A percentile compares a stretch with the other conserved stretches of the same genome.
Evolutionary conservation across 495 filamentous ascomycete genomes (phyloP).

Genomic region (Talaromyces nanjingensis): DNA sequence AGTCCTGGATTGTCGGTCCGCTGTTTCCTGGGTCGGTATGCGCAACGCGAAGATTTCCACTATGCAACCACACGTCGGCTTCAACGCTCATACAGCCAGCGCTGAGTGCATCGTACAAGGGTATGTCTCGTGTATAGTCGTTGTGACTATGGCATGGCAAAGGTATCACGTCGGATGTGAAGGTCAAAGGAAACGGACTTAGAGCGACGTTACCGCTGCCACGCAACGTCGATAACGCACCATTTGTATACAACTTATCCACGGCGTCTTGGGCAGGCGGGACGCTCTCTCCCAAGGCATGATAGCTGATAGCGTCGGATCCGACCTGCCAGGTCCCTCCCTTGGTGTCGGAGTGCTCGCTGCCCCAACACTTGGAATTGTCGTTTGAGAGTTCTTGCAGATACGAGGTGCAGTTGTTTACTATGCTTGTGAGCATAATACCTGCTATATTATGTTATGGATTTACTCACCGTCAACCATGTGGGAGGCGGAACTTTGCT

Average conservation of each 20-base stretch:
- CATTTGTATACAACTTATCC: background rate
- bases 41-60: background rate
- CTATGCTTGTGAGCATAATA: background rate
- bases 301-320: constrained; percentile 1
- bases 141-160: background rate
- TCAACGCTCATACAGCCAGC: background rate
- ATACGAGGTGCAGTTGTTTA: background rate
- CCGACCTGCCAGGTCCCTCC: constrained; percentile 10
- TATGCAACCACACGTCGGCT: background rate
- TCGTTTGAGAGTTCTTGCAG: constrained; percentile 1
- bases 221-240: background rate
- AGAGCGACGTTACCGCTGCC: background rate
- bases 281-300: background rate
- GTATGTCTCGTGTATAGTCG: background rate
- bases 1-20: background rate
- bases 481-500: background rate
- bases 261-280: background rate
- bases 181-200: background rate
- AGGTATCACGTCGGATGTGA: background rate
- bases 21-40: background rate
- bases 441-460: background rate
- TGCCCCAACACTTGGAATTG: constrained; percentile 6
- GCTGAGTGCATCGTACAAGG: background rate
- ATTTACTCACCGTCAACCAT: background rate
- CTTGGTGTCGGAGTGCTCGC: constrained; percentile 15